Percentiles rank a stretch among this genome's conserved stretches.
Evolutionary conservation across 495 filamentous ascomycete species (phyloP).

Genomic region (Parathielavia hyrcaniae): DNA sequence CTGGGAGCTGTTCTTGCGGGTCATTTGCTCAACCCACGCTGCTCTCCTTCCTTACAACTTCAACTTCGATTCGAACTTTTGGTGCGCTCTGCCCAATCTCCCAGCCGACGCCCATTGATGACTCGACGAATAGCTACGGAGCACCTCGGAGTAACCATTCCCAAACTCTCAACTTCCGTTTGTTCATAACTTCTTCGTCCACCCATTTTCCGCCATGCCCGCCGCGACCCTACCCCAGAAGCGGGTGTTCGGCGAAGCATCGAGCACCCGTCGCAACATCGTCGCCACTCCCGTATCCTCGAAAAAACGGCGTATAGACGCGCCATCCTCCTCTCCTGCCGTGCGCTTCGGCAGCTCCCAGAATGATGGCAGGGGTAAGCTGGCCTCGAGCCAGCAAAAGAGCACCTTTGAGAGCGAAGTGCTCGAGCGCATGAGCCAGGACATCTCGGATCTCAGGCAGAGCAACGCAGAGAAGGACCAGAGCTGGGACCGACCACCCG

Average conservation of each 20-base stretch:
- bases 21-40: not conserved
- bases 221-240: conserved; percentile 47
- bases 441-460: conserved; percentile 75
- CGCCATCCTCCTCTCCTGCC: conserved; percentile 48
- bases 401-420: conserved; percentile 91
- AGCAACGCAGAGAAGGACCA: conserved; percentile 90
- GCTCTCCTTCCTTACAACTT: not conserved
- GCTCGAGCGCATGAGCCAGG: conserved; percentile 88
- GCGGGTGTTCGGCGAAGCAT: conserved; percentile 46
- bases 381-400: conserved; percentile 76
- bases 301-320: conserved; percentile 78
- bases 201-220: conserved; percentile 31
- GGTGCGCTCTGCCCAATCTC: not conserved
- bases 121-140: conserved; percentile 6
- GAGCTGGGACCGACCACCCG: conserved; percentile 75
- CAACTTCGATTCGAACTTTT: not conserved
- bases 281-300: conserved; percentile 32
- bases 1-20: conserved; percentile 16
- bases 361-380: conserved; percentile 51
- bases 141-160: not conserved
- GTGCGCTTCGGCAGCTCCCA: conserved; percentile 54
- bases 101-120: not conserved
- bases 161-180: not conserved
- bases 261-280: conserved; percentile 44
- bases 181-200: not conserved